Percentiles rank a stretch among this genome's conserved stretches.
These are phyloP conservation scores for Voacanga thouarsii DNA, from an alignment of 257 asterid species.

Conservation along the genomic window DNA sequence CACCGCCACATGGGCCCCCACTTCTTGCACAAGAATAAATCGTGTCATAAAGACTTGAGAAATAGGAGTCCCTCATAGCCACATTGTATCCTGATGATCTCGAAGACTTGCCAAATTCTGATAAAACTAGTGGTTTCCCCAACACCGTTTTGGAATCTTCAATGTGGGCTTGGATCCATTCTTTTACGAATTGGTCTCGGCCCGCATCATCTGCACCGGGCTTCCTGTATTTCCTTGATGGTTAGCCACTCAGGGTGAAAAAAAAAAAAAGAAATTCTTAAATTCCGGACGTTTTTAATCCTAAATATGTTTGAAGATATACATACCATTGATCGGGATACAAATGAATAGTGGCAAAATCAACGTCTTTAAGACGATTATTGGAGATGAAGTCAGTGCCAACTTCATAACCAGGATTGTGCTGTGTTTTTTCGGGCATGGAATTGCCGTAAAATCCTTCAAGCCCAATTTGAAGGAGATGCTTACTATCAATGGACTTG, in stretches of 20 bases:
- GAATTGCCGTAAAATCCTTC: constrained; percentile 90
- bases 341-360: constrained; percentile 73
- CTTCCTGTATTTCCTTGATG: constrained; percentile 27
- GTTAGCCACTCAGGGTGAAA: too few relatives aligned
- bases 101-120: constrained; percentile 60
- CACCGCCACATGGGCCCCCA: constrained; percentile 56
- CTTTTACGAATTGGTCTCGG: constrained; percentile 35
- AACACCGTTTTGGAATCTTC: constrained; percentile 38
- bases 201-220: constrained; percentile 30
- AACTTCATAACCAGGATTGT: constrained; percentile 70
- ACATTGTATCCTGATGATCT: constrained; percentile 37
- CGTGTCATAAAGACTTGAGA: constrained; percentile 22
- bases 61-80: constrained; percentile 29
- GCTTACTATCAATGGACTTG: constrained; percentile 52
- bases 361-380: constrained; percentile 44
- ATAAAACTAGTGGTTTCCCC: constrained; percentile 43
- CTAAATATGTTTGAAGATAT: not conserved
- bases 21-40: constrained; percentile 37
- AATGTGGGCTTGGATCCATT: constrained; percentile 45
- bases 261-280: too few relatives aligned
- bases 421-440: constrained; percentile 44
- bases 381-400: constrained; percentile 68
- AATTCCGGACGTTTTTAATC: too few relatives aligned
- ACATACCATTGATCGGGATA: constrained; percentile 77
- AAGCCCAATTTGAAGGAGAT: constrained; percentile 64